Base-by-base conservation (phyloP, 805 yeast species). In the Maudiozyma bulderi region DNA sequence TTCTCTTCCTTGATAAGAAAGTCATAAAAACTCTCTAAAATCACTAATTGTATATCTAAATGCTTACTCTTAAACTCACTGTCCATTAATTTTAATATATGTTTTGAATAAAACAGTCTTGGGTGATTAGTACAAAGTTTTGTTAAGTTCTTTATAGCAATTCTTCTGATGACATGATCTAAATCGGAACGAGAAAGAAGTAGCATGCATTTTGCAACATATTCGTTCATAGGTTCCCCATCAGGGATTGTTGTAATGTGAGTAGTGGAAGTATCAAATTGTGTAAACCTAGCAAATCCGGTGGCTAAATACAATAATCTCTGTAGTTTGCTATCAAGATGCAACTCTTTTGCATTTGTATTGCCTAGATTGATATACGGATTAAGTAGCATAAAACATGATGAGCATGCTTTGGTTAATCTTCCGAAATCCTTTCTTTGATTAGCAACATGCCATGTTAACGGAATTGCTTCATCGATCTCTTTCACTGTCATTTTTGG, bases 381-480 rank as follows among this genome's bases (percentile, higher is more conserved):
- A 40, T 69, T 67, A 5, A 83, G 54, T 47, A 76, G 67, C 14
- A 66, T 65, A 52, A 86, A 60, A 39, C 88, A 78, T 0, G 89
- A 79, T 0, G 79, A 66, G 15, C 86, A 77, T 0, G 90, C 90
- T 53, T 74, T 77, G 0, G 80, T 77, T 5, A 86, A 56, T 52
- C 77, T 76, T 0, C 58, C 49, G 0, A 75, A 72, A 45, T 77
- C 79, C 1, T 71, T 65, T 40, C 73, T 69, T 56, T 75, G 64
- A 3, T 54, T 57, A 2, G 85, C 73, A 0, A 86, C 66, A 8
- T 63, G 64, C 84, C 88, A 81, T 4, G 79, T 65, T 49, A 86
- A 73, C 1, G 89, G 88, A 62, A 86, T 75, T 0, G 91, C 95
- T 57, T 81, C 82, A n/a, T 77, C 77, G 8, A 86, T 63, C 54